Evolutionary conservation across 352 stramenopile species (phyloP).

Genomic region (Pelagophyceae sp.): DNA sequence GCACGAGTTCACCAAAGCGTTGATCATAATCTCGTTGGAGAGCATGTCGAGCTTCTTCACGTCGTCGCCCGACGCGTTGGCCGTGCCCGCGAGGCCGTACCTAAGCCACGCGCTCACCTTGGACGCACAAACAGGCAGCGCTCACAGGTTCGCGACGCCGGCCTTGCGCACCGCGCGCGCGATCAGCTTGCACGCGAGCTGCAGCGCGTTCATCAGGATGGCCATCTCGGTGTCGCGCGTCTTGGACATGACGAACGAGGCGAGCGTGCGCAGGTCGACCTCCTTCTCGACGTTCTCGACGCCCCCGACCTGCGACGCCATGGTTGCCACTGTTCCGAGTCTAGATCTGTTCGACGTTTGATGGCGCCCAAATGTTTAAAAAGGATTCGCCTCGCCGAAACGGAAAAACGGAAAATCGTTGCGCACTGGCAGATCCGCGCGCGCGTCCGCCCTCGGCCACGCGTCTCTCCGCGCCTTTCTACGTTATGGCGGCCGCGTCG

Average conservation of each 20-base stretch:
- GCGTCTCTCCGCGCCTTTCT: no score
- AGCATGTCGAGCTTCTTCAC: constrained; percentile 98
- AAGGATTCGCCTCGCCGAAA: no score
- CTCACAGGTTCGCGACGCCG: constrained; percentile 49
- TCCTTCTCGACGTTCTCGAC: constrained; percentile 8
- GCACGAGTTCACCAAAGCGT: constrained; percentile 86
- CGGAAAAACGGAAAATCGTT: no score
- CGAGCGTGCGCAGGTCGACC: constrained; percentile 59
- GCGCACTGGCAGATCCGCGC: no score
- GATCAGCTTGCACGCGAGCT: constrained; percentile 92
- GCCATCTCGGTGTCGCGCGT: constrained; percentile 82
- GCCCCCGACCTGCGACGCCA: not conserved
- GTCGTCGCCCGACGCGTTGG: constrained; percentile 92
- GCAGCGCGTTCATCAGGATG: constrained; percentile 89
- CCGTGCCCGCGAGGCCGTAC: constrained; percentile 91
- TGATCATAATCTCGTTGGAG: constrained; percentile 97
- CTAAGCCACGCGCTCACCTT: constrained; percentile 43
- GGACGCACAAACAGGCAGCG: no score
- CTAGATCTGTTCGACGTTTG: no score
- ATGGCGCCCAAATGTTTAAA: no score
- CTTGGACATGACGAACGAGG: constrained; percentile 84
- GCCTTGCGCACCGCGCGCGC: constrained; percentile 88
- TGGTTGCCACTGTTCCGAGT: no score
- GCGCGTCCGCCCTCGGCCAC: no score
- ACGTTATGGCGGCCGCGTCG: not conserved